Evolutionary conservation across 192 early-diverging fungal species (phyloP).

Genomic region (Radiomyces spectabilis): DNA sequence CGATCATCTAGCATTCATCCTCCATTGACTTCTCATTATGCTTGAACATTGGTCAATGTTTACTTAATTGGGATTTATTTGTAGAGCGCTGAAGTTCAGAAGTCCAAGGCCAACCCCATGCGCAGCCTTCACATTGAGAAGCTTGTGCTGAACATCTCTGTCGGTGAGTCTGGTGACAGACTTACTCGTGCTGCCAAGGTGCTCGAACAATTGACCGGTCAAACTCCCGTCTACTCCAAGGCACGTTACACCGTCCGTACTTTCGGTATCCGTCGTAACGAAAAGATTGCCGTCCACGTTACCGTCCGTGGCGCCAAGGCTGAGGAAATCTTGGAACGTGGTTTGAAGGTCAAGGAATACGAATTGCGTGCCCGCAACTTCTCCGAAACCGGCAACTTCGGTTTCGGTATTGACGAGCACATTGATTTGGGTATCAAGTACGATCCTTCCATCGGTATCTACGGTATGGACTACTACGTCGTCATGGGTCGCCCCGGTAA

Average conservation of each 20-base stretch:
- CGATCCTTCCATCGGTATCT: conserved; percentile 97
- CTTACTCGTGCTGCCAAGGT: conserved; percentile 99
- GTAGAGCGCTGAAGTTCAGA: conserved; percentile 61
- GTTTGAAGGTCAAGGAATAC: conserved; percentile 99
- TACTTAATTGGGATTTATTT: not conserved
- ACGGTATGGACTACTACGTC: conserved; percentile 99
- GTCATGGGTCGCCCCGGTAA: conserved; percentile 97
- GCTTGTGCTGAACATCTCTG: conserved; percentile 99
- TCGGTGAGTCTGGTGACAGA: conserved; percentile 99
- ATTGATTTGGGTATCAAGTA: conserved; percentile 99
- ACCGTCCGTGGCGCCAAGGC: conserved; percentile 88
- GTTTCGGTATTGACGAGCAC: conserved; percentile 99
- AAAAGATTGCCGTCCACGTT: conserved; percentile 99
- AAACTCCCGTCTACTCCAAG: conserved; percentile 99
- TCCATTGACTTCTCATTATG: not conserved
- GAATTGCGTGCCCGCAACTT: conserved; percentile 95
- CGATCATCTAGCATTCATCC: not conserved
- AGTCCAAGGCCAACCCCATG: conserved; percentile 86
- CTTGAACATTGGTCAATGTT: not conserved
- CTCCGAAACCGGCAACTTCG: conserved; percentile 98
- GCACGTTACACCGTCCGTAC: conserved; percentile 99
- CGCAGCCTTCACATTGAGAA: conserved; percentile 97
- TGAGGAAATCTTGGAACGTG: conserved; percentile 97
- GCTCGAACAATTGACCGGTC: conserved; percentile 98
- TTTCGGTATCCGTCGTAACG: conserved; percentile 99